Conservation (phyloP, 352 stramenopile species). For the Plasmopara viticola region DNA sequence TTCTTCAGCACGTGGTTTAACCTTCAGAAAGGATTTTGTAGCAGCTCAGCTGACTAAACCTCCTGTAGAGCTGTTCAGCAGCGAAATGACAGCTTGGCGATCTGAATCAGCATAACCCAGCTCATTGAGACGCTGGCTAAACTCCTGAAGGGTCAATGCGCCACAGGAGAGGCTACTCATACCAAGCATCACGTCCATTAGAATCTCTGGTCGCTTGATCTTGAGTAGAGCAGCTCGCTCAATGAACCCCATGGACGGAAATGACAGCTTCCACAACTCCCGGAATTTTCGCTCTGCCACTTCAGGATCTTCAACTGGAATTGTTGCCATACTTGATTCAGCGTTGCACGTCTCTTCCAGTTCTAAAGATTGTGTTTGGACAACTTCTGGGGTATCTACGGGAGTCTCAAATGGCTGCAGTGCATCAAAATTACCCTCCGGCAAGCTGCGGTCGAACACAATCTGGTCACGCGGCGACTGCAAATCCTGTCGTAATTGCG, state of each 20-base stretch:
- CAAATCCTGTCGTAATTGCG: slow-evolving; percentile 21
- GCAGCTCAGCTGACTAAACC: slow-evolving; percentile 10
- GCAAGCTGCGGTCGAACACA: slow-evolving; percentile 48
- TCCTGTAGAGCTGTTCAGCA: slow-evolving; percentile 40
- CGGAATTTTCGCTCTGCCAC: slow-evolving; percentile 48
- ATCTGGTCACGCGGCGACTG: slow-evolving; percentile 32
- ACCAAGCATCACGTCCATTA: slow-evolving; percentile 74
- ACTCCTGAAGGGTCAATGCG: slow-evolving; percentile 45
- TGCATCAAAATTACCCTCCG: slow-evolving; percentile 39
- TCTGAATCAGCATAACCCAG: slow-evolving; percentile 55
- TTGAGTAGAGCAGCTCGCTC: slow-evolving; percentile 53
- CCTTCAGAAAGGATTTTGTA: neutral
- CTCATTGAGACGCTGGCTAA: slow-evolving; percentile 51
- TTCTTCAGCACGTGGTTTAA: slow-evolving; percentile 13
- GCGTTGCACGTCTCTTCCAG: slow-evolving; percentile 27
- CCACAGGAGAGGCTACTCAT: slow-evolving; percentile 71
- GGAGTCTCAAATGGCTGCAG: slow-evolving; percentile 30
- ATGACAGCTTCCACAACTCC: slow-evolving; percentile 71
- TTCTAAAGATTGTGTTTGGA: slow-evolving; percentile 47
- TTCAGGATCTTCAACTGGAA: slow-evolving; percentile 21
- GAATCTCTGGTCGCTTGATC: slow-evolving; percentile 54
- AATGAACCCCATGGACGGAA: slow-evolving; percentile 64
- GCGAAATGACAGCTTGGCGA: slow-evolving; percentile 43
- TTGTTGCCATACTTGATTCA: slow-evolving; percentile 10
- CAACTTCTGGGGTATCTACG: slow-evolving; percentile 18